These are phyloP conservation scores for Aspergillus candidus DNA, from an alignment of 2,329 filamentous ascomycete species.

Conservation along the genomic window DNA sequence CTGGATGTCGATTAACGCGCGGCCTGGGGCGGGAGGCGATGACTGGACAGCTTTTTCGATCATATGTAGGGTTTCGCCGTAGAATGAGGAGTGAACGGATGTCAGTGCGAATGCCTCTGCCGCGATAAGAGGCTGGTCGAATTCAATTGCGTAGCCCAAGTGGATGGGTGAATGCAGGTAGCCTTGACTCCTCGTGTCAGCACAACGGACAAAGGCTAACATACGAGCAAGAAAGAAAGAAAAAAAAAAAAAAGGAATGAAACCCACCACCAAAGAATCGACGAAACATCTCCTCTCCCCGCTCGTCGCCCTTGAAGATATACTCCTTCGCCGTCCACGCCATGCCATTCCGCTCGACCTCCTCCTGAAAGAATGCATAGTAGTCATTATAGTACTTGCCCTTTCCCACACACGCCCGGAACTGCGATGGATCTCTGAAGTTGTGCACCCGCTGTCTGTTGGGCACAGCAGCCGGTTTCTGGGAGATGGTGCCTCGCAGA, in stretches of 20 bases:
- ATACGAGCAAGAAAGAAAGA: background rate
- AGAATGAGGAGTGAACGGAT: slow-evolving; percentile 8
- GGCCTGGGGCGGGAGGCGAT: background rate
- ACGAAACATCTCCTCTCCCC: slow-evolving; percentile 17
- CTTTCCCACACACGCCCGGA: slow-evolving; percentile 6
- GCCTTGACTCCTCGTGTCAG: slow-evolving; percentile 3
- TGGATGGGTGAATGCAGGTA: slow-evolving; percentile 14
- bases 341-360: slow-evolving; percentile 14
- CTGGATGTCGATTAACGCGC: slow-evolving; percentile 5
- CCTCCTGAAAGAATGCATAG: slow-evolving; percentile 18
- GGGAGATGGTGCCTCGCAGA: slow-evolving; percentile 16
- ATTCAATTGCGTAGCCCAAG: slow-evolving; percentile 14
- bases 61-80: slow-evolving; percentile 7
- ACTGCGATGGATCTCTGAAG: slow-evolving; percentile 5
- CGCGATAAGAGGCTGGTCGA: slow-evolving; percentile 10
- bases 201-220: background rate
- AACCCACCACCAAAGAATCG: slow-evolving; percentile 12
- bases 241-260: too few relatives aligned
- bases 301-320: slow-evolving; percentile 17
- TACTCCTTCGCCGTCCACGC: slow-evolving; percentile 16
- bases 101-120: slow-evolving; percentile 13
- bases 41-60: slow-evolving; percentile 1
- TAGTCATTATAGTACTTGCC: slow-evolving; percentile 15
- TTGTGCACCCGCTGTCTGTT: slow-evolving; percentile 6
- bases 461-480: slow-evolving; percentile 8